phyloP scores from a whole-genome alignment of 2,329 filamentous ascomycete genomes.

The Aspergillus fumigatus region DNA sequence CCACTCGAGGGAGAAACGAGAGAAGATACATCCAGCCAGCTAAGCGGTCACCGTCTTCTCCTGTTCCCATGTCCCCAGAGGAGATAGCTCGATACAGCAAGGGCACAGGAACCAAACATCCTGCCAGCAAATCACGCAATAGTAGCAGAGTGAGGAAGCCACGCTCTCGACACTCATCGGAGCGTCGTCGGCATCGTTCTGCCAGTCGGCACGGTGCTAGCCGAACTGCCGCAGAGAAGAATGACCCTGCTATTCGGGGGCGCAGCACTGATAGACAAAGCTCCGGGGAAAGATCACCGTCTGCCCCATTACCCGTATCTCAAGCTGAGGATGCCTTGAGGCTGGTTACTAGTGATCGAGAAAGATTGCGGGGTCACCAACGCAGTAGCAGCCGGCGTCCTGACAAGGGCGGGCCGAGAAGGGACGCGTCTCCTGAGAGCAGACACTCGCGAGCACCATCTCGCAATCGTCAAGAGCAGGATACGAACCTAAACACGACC shows the following conservation, averaged over 20 bases:
- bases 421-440: constrained; percentile 46
- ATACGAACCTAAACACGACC: constrained; percentile 15
- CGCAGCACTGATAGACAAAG: constrained; percentile 59
- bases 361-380: constrained; percentile 46
- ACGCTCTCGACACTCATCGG: constrained; percentile 27
- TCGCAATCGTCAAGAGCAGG: constrained; percentile 30
- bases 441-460: constrained; percentile 32
- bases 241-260: constrained; percentile 44
- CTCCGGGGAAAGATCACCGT: constrained; percentile 65
- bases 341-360: constrained; percentile 42
- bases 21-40: constrained; percentile 67
- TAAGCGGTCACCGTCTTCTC: constrained; percentile 86
- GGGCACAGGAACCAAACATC: constrained; percentile 45
- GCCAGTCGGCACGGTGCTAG: constrained; percentile 40
- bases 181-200: constrained; percentile 33
- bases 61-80: constrained; percentile 89
- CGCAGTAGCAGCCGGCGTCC: constrained; percentile 49
- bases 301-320: constrained; percentile 74
- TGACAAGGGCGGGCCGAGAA: constrained; percentile 41
- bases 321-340: constrained; percentile 58
- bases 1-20: constrained; percentile 57
- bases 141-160: constrained; percentile 52
- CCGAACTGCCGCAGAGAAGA: constrained; percentile 27
- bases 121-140: constrained; percentile 37
- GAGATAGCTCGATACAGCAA: constrained; percentile 54